A percentile compares a stretch with the other conserved stretches of the same genome.
phyloP scores from a whole-genome alignment of 306 rosid species.

The Vachellia collinsii region DNA sequence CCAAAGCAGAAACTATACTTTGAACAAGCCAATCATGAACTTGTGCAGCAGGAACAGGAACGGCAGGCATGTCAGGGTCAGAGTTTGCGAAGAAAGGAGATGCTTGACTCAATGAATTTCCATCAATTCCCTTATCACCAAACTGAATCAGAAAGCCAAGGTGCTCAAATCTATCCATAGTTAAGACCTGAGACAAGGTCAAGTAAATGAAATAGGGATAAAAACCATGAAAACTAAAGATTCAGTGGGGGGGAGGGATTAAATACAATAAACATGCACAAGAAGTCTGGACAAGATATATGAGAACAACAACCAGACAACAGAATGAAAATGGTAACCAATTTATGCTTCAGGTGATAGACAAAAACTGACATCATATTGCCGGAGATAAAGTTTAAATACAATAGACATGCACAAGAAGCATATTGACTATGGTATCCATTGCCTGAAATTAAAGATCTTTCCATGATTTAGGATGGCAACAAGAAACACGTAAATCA shows the following conservation, averaged over 20 bases:
- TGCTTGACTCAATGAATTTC: slow-evolving; percentile 72
- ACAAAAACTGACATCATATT: slow-evolving; percentile 2
- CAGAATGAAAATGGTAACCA: neutral
- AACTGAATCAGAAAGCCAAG: slow-evolving; percentile 88
- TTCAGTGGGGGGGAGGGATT: neutral
- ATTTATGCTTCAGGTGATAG: neutral
- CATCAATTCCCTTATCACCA: slow-evolving; percentile 83
- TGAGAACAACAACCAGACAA: neutral
- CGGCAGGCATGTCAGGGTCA: slow-evolving; percentile 99
- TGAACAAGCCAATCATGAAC: slow-evolving; percentile 87
- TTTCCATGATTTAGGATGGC: neutral
- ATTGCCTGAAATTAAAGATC: neutral
- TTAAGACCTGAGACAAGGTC: slow-evolving; percentile 67
- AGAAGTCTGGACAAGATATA: neutral
- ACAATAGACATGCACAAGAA: neutral
- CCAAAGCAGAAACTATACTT: slow-evolving; percentile 83
- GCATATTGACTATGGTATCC: neutral
- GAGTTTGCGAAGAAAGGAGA: slow-evolving; percentile 98
- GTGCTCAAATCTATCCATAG: slow-evolving; percentile 93
- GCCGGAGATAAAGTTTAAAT: neutral
- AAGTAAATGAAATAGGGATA: slow-evolving; percentile 39
- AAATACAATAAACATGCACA: too few relatives aligned
- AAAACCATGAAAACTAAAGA: slow-evolving; percentile 10
- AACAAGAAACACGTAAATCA: slow-evolving; percentile 7
- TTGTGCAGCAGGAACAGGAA: slow-evolving; percentile 87